phyloP scores from a whole-genome alignment of 805 yeast species.

The Candida maltosa region DNA sequence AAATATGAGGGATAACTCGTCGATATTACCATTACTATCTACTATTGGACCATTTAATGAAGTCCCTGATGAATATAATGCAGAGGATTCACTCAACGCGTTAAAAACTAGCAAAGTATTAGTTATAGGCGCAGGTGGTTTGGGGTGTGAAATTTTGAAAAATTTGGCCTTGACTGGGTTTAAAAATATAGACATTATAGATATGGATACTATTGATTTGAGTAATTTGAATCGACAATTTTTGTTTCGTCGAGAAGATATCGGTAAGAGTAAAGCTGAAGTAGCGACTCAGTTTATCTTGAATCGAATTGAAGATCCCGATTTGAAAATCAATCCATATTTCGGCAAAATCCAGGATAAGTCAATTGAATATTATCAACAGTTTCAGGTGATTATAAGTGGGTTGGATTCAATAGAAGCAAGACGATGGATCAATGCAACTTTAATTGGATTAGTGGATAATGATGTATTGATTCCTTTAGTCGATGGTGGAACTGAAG shows the following conservation, averaged over 20 bases:
- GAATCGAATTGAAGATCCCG: slow-evolving; percentile 36
- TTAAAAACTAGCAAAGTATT: slow-evolving; percentile 23
- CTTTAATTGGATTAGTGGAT: slow-evolving; percentile 62
- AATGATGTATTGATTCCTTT: slow-evolving; percentile 42
- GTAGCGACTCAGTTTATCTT: slow-evolving; percentile 60
- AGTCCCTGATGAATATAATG: slow-evolving; percentile 30
- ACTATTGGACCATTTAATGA: slow-evolving; percentile 39
- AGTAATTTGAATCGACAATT: slow-evolving; percentile 76
- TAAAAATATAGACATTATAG: slow-evolving; percentile 61
- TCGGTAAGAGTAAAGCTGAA: slow-evolving; percentile 64
- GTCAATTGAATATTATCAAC: slow-evolving; percentile 56
- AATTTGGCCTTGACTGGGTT: slow-evolving; percentile 71
- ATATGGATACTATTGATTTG: slow-evolving; percentile 82
- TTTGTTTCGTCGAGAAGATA: slow-evolving; percentile 56
- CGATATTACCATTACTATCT: slow-evolving; percentile 14
- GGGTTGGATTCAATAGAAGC: slow-evolving; percentile 91
- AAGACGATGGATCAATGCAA: slow-evolving; percentile 80
- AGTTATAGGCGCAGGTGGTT: slow-evolving; percentile 78
- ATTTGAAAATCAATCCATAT: slow-evolving; percentile 51
- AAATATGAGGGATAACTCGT: slow-evolving; percentile 19
- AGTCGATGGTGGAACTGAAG: slow-evolving; percentile 95
- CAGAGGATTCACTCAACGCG: slow-evolving; percentile 17
- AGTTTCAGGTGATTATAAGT: slow-evolving; percentile 72
- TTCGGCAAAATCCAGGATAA: slow-evolving; percentile 61
- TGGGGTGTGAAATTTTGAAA: slow-evolving; percentile 79